Conservation (phyloP, 2,329 filamentous ascomycete genomes). For the Aspergillus caelatus region DNA sequence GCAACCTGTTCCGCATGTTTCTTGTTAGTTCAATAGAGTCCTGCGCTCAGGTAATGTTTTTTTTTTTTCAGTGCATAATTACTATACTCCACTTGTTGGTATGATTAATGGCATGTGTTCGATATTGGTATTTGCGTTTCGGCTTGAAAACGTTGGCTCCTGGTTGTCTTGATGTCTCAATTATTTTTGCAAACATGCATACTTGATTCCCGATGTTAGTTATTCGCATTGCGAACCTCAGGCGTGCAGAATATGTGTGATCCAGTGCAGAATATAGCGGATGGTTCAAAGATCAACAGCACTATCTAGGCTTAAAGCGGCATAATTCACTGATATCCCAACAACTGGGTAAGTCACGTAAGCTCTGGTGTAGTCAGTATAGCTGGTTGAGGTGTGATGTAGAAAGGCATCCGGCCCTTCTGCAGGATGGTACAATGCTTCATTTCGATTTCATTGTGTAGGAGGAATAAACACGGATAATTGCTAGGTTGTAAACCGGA, state of each 20-base stretch:
- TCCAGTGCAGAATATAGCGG: neutral
- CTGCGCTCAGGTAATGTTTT: neutral
- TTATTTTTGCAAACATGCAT: neutral
- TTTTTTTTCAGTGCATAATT: neutral
- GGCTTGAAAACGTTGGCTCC: neutral
- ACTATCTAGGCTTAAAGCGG: neutral
- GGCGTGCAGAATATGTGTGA: neutral
- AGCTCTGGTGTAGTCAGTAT: neutral
- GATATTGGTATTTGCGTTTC: neutral
- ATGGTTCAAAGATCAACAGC: neutral
- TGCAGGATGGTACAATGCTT: too few species aligned
- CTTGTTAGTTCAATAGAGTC: conserved; percentile 1
- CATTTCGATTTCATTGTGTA: too few species aligned
- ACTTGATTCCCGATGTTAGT: neutral
- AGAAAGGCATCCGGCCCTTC: too few species aligned
- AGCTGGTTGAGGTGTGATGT: too few species aligned
- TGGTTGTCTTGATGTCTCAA: conserved; percentile 2
- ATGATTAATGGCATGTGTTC: conserved; percentile 4
- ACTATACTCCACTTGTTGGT: conserved; percentile 5
- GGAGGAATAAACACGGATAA: too few species aligned
- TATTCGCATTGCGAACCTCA: neutral
- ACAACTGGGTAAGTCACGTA: too few species aligned
- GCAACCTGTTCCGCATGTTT: neutral
- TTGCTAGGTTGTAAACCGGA: too few species aligned
- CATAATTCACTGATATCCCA: neutral